phyloP scores from a whole-genome alignment of 164 flowering plant genomes.

The Vitis rupestris region DNA sequence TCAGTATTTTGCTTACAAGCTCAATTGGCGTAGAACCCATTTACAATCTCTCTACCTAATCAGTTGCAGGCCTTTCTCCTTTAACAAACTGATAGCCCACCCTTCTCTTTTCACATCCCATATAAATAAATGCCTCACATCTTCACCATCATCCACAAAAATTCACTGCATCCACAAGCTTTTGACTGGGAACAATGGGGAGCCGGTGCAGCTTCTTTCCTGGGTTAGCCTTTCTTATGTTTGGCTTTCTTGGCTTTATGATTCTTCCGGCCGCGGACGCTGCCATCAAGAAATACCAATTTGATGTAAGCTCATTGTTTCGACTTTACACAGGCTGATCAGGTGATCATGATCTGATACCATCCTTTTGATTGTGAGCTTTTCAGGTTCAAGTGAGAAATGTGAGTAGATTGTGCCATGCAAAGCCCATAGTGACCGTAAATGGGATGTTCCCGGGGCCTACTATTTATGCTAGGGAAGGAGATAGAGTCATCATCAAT shows the following conservation, averaged over 20 bases:
- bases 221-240: neutral
- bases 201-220: neutral
- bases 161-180: neutral
- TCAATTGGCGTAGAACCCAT: constrained; percentile 13
- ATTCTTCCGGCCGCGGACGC: constrained; percentile 19
- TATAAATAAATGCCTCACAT: constrained; percentile 8
- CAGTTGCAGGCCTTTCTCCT: neutral
- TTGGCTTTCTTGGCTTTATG: constrained; percentile 14
- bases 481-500: constrained; percentile 29
- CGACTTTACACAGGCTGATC: no score
- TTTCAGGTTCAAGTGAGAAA: constrained; percentile 35
- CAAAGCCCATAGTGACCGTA: constrained; percentile 33
- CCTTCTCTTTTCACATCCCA: neutral
- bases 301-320: constrained; percentile 22
- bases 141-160: neutral
- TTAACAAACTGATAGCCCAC: constrained; percentile 24
- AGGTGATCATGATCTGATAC: neutral
- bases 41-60: constrained; percentile 21
- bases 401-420: constrained; percentile 38
- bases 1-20: constrained; percentile 50
- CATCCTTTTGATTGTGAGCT: neutral
- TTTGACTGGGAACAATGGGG: constrained; percentile 1
- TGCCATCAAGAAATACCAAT: constrained; percentile 28
- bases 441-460: constrained; percentile 40
- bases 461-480: constrained; percentile 28